phyloP scores from a whole-genome alignment of 179 eudicot genomes.

The Silene noctiflora region DNA sequence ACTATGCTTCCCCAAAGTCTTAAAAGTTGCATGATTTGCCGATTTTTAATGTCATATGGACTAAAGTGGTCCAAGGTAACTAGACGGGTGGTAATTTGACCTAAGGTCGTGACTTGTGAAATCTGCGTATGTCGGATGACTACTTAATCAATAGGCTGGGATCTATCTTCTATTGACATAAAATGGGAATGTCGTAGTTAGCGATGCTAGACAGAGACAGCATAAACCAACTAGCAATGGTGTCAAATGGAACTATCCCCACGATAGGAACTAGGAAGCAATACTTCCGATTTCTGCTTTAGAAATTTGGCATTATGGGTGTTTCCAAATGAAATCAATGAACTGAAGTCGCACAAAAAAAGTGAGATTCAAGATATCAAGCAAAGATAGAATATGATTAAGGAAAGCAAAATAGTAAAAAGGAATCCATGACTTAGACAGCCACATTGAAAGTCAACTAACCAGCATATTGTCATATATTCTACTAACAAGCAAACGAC shows the following conservation, averaged over 20 bases:
- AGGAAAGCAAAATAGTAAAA: background rate
- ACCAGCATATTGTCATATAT: background rate
- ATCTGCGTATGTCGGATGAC: background rate
- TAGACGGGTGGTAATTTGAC: background rate
- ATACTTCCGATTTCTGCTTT: background rate
- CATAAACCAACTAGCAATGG: background rate
- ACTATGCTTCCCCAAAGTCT: too few relatives aligned
- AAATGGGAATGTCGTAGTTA: too few relatives aligned
- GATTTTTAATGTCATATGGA: too few relatives aligned
- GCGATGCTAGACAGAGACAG: background rate
- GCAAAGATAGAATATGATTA: background rate
- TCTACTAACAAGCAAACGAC: conserved; percentile 1
- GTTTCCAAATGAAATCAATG: background rate
- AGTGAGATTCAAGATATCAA: background rate
- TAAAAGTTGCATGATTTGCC: too few relatives aligned
- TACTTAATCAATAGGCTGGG: background rate
- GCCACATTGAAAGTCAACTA: conserved; percentile 12
- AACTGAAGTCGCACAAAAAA: background rate
- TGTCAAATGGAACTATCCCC: background rate
- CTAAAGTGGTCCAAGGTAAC: background rate
- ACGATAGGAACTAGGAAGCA: background rate
- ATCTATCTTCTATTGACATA: background rate
- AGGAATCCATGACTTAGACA: background rate
- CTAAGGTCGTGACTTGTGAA: background rate
- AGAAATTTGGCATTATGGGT: background rate